Conservation (phyloP, 441 rosid genomes). For the Pelargonium australe region DNA sequence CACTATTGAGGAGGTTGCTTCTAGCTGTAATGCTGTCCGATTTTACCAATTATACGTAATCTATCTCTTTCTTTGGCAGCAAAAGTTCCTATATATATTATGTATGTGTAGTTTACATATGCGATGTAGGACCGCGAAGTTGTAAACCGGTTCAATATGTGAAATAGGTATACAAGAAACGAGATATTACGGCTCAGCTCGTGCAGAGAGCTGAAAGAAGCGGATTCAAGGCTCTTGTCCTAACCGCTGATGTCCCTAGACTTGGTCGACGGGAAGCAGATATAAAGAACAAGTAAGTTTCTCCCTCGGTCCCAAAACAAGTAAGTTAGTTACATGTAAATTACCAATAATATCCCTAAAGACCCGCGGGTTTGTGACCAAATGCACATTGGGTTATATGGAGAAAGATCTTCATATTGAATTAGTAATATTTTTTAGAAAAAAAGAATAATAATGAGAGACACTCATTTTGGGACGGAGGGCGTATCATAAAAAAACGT, state of each 20-base stretch:
- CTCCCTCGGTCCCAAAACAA: no score
- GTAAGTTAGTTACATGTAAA: no score
- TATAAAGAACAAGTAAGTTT: slow-evolving; percentile 6
- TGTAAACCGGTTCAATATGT: neutral
- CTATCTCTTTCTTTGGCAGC: neutral
- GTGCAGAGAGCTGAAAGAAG: slow-evolving; percentile 90
- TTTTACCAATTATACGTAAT: slow-evolving; percentile 89
- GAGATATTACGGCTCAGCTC: slow-evolving; percentile 73
- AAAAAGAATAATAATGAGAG: no score
- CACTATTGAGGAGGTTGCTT: slow-evolving; percentile 92
- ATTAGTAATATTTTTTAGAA: no score
- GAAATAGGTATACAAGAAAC: slow-evolving; percentile 67
- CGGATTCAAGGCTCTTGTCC: slow-evolving; percentile 92
- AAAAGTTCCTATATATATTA: neutral
- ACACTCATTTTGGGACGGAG: no score
- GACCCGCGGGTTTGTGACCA: no score
- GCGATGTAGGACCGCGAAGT: neutral
- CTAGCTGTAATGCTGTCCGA: slow-evolving; percentile 85
- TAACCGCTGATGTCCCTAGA: slow-evolving; percentile 90
- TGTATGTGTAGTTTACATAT: no score
- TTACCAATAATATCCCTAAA: no score
- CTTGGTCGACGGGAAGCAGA: slow-evolving; percentile 81
- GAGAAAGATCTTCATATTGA: no score
- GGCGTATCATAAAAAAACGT: neutral
- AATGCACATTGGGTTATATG: no score